A percentile compares a stretch with the other conserved stretches of the same genome.
These are phyloP conservation scores for Lumnitzera racemosa DNA, from an alignment of 345 rosid genomes.

Conservation along the genomic window DNA sequence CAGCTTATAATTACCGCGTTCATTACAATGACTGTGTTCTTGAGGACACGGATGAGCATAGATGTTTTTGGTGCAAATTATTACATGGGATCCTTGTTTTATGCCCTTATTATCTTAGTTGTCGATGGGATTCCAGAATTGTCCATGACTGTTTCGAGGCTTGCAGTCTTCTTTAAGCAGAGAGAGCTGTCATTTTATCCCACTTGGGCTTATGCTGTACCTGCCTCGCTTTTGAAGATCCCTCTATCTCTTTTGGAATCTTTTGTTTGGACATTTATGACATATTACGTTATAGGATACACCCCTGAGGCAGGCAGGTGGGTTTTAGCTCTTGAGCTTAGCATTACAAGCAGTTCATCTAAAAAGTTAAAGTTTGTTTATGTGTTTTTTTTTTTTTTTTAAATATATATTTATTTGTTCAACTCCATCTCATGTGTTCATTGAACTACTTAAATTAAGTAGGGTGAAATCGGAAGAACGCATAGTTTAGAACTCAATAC, in stretches of 20 bases:
- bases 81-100: constrained; percentile 47
- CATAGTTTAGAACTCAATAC: no score
- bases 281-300: constrained; percentile 75
- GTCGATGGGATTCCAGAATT: constrained; percentile 49
- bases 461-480: no score
- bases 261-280: constrained; percentile 51
- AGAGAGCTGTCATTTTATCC: constrained; percentile 49
- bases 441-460: no score
- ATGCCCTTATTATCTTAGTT: constrained; percentile 29
- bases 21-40: constrained; percentile 51
- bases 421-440: no score
- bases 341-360: not conserved
- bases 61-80: constrained; percentile 41
- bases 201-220: constrained; percentile 65
- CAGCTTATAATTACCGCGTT: constrained; percentile 44
- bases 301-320: constrained; percentile 68
- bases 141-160: constrained; percentile 37
- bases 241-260: constrained; percentile 50
- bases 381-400: no score
- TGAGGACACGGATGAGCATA: constrained; percentile 34
- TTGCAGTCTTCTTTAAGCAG: constrained; percentile 54
- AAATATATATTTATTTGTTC: no score
- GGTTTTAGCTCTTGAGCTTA: constrained; percentile 1
- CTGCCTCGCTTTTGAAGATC: constrained; percentile 38
- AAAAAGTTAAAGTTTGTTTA: not conserved